These are phyloP conservation scores for Scleroderma citrinum DNA, from an alignment of 768 basidiomycete genomes.

Conservation along the genomic window DNA sequence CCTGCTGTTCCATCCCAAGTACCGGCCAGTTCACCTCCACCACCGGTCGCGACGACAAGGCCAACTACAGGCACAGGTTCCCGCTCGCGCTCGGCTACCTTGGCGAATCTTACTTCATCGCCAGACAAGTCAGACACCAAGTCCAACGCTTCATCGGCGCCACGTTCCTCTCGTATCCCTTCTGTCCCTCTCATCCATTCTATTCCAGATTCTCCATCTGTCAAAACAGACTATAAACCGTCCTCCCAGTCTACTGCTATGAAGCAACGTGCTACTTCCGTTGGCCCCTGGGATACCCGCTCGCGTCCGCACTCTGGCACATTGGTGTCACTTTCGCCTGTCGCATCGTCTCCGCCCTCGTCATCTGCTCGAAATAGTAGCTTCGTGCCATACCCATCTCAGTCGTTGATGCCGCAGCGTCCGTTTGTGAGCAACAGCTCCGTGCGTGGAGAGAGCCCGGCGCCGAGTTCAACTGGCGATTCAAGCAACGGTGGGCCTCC, in stretches of 20 bases:
- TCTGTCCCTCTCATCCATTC: conserved; percentile 26
- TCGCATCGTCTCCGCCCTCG: conserved; percentile 1
- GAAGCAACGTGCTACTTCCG: conserved; percentile 6
- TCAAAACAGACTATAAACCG: conserved; percentile 16
- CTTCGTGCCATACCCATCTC: conserved; percentile 23
- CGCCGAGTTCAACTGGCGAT: conserved; percentile 74
- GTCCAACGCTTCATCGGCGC: conserved; percentile 19
- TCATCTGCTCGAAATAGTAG: conserved; percentile 7
- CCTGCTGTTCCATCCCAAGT: background rate
- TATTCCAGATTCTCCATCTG: conserved; percentile 28
- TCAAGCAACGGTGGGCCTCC: conserved; percentile 71
- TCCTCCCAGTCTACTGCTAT: conserved; percentile 9
- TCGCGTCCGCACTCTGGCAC: conserved; percentile 9
- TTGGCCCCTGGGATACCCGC: conserved; percentile 7
- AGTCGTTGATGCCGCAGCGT: conserved; percentile 32
- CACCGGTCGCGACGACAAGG: conserved; percentile 3
- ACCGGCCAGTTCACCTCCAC: conserved; percentile 2
- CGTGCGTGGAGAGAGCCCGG: conserved; percentile 57
- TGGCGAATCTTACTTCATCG: conserved; percentile 6
- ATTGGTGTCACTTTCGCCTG: conserved; percentile 5
- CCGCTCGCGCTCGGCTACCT: conserved; percentile 10
- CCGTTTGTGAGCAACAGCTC: conserved; percentile 48
- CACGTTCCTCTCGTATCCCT: conserved; percentile 24
- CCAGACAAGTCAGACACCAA: conserved; percentile 23
- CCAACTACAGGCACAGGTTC: conserved; percentile 4